Evolutionary conservation across 352 stramenopile species (phyloP), one percentile per base, ranked within the genome.

Genomic region (Albugo laibachii): DNA sequence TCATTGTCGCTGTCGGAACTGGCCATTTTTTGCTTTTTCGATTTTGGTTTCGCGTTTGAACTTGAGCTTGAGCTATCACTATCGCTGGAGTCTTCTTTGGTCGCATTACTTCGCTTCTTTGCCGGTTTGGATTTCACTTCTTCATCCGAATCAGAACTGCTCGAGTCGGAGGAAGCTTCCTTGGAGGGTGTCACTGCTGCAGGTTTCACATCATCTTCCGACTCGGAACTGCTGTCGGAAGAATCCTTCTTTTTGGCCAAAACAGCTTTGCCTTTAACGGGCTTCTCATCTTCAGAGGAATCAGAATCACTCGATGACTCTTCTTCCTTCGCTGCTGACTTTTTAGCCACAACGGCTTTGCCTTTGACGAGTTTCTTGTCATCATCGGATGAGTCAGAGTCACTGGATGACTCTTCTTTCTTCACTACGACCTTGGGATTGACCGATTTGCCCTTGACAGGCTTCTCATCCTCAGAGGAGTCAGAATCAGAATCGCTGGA

Each of bases 81-180:
- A 31, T 31, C 24, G 24, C 24, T 38, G 1, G 45, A 50, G 11
- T 49, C 38, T 48, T 63, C 56, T 45, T 65, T 62, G 14, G 54
- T 57, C 38, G 45, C 21, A 19, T 48, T 50, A 49, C 49, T 76
- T 55, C 48, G 78, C 67, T 12, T 77, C 69, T 18, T 85, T 68
- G 37, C 56, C 66, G 13, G 54, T 63, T 31, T 31, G 24, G 24
- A 3, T 43, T 8, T 24, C 8, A 8, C 38, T 43, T 43, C 38
- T 14, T 55, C 60, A 11, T 60, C 54, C 48, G 57, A 58, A 31
- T 53, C 49, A 62, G 54, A 61, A 31, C 35, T 51, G 14, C 50
- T 40, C 36, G 45, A 48, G n/a, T 54, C 52, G 50, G 49, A 44
- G 6, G 43, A 53, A 10, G 36, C 41, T 48, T 69, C 58, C 49